phyloP scores from a whole-genome alignment of 208 protist species.

The Crithidia expoeki region DNA sequence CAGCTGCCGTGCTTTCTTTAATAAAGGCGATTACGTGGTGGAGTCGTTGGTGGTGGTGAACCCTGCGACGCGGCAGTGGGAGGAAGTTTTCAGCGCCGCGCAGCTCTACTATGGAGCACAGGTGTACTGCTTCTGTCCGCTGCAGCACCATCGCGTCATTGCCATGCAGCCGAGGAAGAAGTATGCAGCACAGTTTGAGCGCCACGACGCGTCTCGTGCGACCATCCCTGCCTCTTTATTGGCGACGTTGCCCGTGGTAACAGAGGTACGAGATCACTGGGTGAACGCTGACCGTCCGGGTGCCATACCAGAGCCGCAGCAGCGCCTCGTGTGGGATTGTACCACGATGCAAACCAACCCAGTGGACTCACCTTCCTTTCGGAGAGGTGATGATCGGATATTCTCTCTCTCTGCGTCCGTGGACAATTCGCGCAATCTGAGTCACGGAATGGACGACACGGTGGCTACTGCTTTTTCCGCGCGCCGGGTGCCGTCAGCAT shows the following conservation, averaged over 20 bases:
- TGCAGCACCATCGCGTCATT: conserved; percentile 7
- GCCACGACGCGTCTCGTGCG: background rate
- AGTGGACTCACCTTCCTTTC: background rate
- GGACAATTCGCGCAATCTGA: conserved; percentile 5
- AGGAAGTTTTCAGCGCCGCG: conserved; percentile 53
- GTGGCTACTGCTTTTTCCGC: background rate
- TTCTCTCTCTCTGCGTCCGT: background rate
- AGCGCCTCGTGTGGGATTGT: conserved; percentile 30
- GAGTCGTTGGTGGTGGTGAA: conserved; percentile 50
- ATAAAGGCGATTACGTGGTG: conserved; percentile 30
- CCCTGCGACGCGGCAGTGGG: conserved; percentile 46
- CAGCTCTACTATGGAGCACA: conserved; percentile 65
- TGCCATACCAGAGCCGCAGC: conserved; percentile 29
- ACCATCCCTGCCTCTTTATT: background rate
- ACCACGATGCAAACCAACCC: background rate
- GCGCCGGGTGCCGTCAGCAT: background rate
- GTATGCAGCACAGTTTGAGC: background rate
- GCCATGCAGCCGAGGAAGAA: background rate
- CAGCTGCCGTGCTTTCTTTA: background rate
- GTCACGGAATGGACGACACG: background rate
- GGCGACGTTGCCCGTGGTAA: background rate
- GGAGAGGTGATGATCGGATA: background rate
- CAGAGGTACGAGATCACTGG: conserved; percentile 10
- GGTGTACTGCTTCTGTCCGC: conserved; percentile 56
- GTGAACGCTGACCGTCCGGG: conserved; percentile 12